Evolutionary conservation across 192 early-diverging fungal species (phyloP).

Genomic region (Backusella westeae): DNA sequence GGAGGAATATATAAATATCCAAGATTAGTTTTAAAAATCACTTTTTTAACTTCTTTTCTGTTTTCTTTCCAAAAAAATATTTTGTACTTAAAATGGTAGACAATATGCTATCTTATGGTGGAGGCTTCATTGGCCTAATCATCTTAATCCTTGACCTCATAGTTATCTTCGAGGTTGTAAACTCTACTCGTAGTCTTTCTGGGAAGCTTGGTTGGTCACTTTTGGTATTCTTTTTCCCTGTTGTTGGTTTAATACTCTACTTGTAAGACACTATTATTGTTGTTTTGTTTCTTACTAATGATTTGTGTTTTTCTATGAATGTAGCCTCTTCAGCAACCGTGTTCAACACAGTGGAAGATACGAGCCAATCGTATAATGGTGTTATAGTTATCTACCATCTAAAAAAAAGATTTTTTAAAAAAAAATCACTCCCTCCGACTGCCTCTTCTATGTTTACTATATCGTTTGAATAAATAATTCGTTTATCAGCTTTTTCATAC

Average conservation of each 20-base stretch:
- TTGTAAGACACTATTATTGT: conserved; percentile 46
- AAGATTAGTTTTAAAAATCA: background rate
- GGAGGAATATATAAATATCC: background rate
- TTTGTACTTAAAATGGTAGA: background rate
- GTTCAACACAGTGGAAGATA: background rate
- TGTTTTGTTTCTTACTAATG: background rate
- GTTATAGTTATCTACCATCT: background rate
- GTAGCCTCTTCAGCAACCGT: conserved; percentile 6
- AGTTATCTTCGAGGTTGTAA: conserved; percentile 55
- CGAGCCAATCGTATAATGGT: background rate
- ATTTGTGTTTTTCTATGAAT: background rate
- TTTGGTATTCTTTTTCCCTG: conserved; percentile 60
- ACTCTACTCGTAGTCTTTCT: conserved; percentile 40
- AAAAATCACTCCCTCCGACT: background rate
- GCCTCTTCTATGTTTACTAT: background rate
- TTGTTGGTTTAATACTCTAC: conserved; percentile 55
- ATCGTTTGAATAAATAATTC: background rate
- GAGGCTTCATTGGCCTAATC: conserved; percentile 37
- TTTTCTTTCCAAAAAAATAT: background rate
- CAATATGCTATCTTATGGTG: conserved; percentile 34
- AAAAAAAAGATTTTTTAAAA: background rate
- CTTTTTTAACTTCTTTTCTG: background rate
- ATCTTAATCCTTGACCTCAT: conserved; percentile 58
- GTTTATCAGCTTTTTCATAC: too few relatives aligned
- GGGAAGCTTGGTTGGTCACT: conserved; percentile 57